Evolutionary conservation across 2,329 filamentous ascomycete species (phyloP), one percentile per base, ranked within the genome.

Genomic region (Fusarium pininemorale): DNA sequence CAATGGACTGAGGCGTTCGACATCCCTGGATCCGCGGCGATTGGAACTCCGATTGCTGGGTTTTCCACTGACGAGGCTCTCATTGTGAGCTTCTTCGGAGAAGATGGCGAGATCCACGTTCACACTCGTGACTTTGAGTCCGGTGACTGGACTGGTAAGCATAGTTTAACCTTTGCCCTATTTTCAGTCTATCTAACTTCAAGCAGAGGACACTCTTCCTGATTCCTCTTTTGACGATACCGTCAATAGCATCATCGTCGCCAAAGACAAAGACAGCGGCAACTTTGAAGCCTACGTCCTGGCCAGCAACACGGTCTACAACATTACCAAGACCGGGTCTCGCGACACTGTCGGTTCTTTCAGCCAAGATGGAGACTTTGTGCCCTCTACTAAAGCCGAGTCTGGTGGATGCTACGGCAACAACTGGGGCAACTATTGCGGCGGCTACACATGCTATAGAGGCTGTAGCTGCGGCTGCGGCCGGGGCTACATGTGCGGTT

Each of bases 111-210:
- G 47, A 54, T 61, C 8, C 58, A 61, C 20, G 47, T 9, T 4
- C 58, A 61, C 15, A 12, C 11, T 7, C 58, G 47, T 0, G 6
- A 61, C 26, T 61, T 20, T 54, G 58, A 35, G 20, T 11, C 2
- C 10, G 37, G 47, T 0, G 7, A 61, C 10, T 61, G 58, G 58
- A 35, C 28, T 20, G 47, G 47, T 42, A 35, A 55, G 47, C 3
- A 16, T 16, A 9, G 7, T 5, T 41, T 1, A 6, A 41, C 3
- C 2, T 8, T 6, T 8, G 1, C 26, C 1, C 15, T 0, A 22
- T 3, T 9, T 0, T 3, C 10, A 12, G 3, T 2, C n/a, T 28
- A 7, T 35, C 47, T 61, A 28, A 61, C 18, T 6, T n/a, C 3
- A 6, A 12, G 13, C 22, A 61, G 58, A 61, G 11, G 7, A 61